phyloP scores from a whole-genome alignment of 768 basidiomycete species.

The Lactarius pseudohatsudake region DNA sequence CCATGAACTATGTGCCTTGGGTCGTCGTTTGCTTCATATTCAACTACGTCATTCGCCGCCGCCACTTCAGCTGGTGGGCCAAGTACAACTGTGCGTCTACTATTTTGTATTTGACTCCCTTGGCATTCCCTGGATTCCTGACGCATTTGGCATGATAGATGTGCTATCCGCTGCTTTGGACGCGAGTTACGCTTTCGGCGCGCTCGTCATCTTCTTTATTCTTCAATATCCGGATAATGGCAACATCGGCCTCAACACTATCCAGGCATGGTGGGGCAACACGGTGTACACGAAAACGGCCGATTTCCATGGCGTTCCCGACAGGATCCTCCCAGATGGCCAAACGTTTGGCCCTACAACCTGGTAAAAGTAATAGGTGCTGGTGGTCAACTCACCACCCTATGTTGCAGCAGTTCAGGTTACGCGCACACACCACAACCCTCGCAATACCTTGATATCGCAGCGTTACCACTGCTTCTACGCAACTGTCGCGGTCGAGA shows the following conservation, averaged over 20 bases:
- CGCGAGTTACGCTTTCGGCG: slow-evolving; percentile 59
- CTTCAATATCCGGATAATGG: slow-evolving; percentile 65
- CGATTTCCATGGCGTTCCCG: not conserved
- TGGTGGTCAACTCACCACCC: not conserved
- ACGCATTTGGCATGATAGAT: slow-evolving; percentile 35
- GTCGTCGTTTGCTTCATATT: slow-evolving; percentile 39
- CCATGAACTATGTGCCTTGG: slow-evolving; percentile 43
- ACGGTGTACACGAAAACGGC: slow-evolving; percentile 27
- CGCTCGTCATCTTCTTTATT: slow-evolving; percentile 56
- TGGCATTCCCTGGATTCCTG: slow-evolving; percentile 36
- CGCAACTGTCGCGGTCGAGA: not conserved
- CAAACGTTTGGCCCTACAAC: not conserved
- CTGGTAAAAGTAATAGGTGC: not conserved
- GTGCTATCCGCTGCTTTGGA: slow-evolving; percentile 70
- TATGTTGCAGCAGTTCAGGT: not conserved
- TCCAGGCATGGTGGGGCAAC: slow-evolving; percentile 67
- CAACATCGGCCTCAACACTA: slow-evolving; percentile 35
- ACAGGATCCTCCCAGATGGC: not conserved
- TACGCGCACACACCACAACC: not conserved
- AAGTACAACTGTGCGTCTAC: slow-evolving; percentile 38
- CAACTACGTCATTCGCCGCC: slow-evolving; percentile 35
- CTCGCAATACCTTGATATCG: not conserved
- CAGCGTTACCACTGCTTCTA: not conserved
- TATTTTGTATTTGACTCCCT: not conserved
- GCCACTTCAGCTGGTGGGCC: slow-evolving; percentile 39